These are phyloP conservation scores for Stephanodiscus triporus DNA, from an alignment of 108 stramenopile genomes.

Conservation along the genomic window DNA sequence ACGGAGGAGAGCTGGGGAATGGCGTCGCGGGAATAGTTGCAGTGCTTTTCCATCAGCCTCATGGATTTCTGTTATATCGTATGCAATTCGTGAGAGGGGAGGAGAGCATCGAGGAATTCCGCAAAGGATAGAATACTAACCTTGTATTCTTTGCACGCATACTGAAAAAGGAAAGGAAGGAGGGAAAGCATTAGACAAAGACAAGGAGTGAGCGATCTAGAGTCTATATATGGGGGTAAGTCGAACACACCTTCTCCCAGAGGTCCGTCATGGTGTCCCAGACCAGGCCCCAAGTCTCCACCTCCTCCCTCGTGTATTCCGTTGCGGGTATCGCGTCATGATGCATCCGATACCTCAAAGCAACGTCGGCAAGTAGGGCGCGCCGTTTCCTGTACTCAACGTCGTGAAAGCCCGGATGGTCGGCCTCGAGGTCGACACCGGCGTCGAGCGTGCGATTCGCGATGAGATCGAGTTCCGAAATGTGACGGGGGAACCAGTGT, in stretches of 20 bases:
- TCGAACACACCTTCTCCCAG: slow-evolving; percentile 58
- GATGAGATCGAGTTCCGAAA: slow-evolving; percentile 90
- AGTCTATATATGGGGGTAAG: too few species aligned
- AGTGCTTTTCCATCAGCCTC: slow-evolving; percentile 82
- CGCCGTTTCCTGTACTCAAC: slow-evolving; percentile 82
- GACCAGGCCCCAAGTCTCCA: slow-evolving; percentile 90
- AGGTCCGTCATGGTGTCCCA: slow-evolving; percentile 88
- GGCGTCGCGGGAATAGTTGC: slow-evolving; percentile 77
- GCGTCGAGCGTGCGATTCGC: slow-evolving; percentile 90
- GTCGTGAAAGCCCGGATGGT: slow-evolving; percentile 95
- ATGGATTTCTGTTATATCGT: slow-evolving; percentile 48
- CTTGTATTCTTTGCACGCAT: slow-evolving; percentile 93
- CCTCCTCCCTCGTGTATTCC: slow-evolving; percentile 89
- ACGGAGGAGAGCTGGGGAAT: slow-evolving; percentile 92
- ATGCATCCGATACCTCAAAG: slow-evolving; percentile 73
- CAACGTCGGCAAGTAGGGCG: slow-evolving; percentile 66
- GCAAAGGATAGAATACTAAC: slow-evolving; percentile 29
- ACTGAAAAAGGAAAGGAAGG: slow-evolving; percentile 19
- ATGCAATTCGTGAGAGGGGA: not conserved
- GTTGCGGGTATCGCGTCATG: slow-evolving; percentile 74
- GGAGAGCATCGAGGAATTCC: not conserved
- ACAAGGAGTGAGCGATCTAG: too few species aligned
- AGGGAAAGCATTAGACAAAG: not conserved
- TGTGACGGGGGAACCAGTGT: slow-evolving; percentile 93
- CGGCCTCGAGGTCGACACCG: slow-evolving; percentile 75